Base-by-base conservation (phyloP, 495 filamentous ascomycete species). In the Penicillium goetzii region DNA sequence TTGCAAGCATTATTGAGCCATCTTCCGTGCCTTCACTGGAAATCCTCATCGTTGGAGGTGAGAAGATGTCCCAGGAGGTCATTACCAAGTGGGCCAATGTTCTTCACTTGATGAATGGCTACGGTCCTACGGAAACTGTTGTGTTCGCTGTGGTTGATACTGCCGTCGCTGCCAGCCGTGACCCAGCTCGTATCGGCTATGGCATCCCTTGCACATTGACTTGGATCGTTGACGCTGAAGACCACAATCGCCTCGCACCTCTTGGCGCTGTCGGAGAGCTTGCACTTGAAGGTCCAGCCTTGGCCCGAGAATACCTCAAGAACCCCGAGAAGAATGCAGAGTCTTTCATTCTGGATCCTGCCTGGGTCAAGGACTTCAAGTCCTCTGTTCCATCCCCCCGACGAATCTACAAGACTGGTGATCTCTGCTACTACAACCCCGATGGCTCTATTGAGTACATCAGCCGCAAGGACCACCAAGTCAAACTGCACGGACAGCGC, bases 401-500 rank as follows among this genome's bases (percentile, higher is more conserved):
- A 28, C 66, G 75, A 32, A 78, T 78, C 26, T 84, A 84, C 70
- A 74, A 77, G 62, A 81, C 83, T 17, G 82, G 83, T 17, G 81
- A 85, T 64, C 75, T 86, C 17, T 83, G 78, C 19, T 78, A 77
- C 38, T 87, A 86, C 68, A 81, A 81, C 56, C 69, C 76, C 3
- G 81, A 86, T 63, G 85, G 85, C 2, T 79, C 78, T 0, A 72
- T 88, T 25, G 68, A 73, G 33, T 83, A 76, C 61, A 71, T 90
- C 15, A 86, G 87, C 33, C 82, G 88, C 6, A 86, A 86, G 57
- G 88, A 90, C 58, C 80, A 85, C 54, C 87, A 89, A 66, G 85
- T 89, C 26, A 90, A 90, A 66, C 70, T 90, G 0, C 81, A 84
- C n/a, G 88, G 88, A 6, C 88, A 89, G 61, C 79, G 88, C 15